Base-by-base conservation (phyloP, 2,329 filamentous ascomycete genomes). In the Cladorrhinum sp. region DNA sequence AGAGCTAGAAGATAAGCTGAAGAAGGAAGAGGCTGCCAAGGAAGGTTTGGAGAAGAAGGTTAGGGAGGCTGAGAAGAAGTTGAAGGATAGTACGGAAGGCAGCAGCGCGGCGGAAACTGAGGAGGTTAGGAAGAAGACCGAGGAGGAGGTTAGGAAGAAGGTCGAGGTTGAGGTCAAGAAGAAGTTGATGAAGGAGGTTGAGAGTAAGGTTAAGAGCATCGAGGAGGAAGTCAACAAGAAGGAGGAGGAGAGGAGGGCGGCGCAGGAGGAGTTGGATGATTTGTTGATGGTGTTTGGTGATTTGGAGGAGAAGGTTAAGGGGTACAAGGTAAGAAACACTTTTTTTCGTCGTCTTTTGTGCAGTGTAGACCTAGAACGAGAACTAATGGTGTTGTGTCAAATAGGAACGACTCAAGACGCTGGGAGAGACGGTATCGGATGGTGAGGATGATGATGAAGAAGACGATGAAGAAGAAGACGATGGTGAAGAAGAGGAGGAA, bases 231-330 rank as follows among this genome's bases (percentile, higher is more conserved):
- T 74, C 16, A 70, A 74, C 50, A 76, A 82, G 64, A 87, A 84
- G 63, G 84, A 87, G 66, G 81, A 85, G 62, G 85, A 88, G 60
- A 85, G 83, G 58, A 80, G 85, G 62, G 76, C 82, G 1, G 81
- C 82, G 4, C 90, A 93, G 71, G 81, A 84, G 2, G 91, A 95
- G 73, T 78, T 93, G 50, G 91, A 95, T 66, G 91, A 95, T 72
- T 79, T 93, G 57, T 77, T 95, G 36, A 89, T 93, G 77, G 87
- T 95, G 4, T 91, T 93, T 73, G 86, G 85, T 13, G 91, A 95
- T 70, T 71, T 92, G 18, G 91, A 95, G 73, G 89, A 91, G 57
- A 93, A 93, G 76, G 79, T 86, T 53, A 81, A 82, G 48, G 85
- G 84, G 67, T 92, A 93, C 71, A 93, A 91, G 81, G 88, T 89